These are phyloP conservation scores for Stephanodiscus triporus DNA, from an alignment of 108 stramenopile genomes.

Conservation along the genomic window DNA sequence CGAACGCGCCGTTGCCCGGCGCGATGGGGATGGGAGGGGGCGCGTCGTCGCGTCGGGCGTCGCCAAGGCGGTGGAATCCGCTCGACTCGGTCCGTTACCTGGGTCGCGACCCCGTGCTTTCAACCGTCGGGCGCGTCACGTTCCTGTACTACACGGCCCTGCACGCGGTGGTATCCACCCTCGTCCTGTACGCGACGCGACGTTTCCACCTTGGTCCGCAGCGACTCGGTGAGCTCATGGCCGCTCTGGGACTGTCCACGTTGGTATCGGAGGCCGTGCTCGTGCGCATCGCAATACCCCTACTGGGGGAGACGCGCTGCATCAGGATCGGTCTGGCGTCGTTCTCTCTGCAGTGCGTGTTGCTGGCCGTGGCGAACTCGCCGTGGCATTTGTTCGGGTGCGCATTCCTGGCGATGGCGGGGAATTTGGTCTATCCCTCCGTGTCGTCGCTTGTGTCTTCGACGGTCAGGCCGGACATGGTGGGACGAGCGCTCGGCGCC, in stretches of 20 bases:
- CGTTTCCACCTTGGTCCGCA: constrained; percentile 81
- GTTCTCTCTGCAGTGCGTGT: constrained; percentile 88
- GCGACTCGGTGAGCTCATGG: constrained; percentile 91
- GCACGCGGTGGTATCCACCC: constrained; percentile 93
- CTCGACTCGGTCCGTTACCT: constrained; percentile 64
- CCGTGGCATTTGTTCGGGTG: constrained; percentile 86
- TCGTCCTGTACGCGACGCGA: constrained; percentile 84
- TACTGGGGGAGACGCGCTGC: constrained; percentile 76
- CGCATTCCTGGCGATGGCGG: constrained; percentile 76
- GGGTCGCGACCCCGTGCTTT: constrained; percentile 75
- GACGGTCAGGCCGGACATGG: constrained; percentile 75
- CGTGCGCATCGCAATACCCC: constrained; percentile 84
- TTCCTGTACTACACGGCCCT: constrained; percentile 94
- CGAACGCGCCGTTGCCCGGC: constrained; percentile 34
- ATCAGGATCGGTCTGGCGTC: constrained; percentile 87
- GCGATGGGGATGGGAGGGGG: constrained; percentile 16
- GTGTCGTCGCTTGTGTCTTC: constrained; percentile 86
- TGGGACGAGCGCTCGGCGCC: constrained; percentile 94
- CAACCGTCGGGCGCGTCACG: constrained; percentile 79
- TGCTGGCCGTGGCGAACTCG: constrained; percentile 78
- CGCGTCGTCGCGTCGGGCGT: constrained; percentile 34
- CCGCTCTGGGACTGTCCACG: constrained; percentile 89
- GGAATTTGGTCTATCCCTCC: constrained; percentile 94
- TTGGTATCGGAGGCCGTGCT: constrained; percentile 94
- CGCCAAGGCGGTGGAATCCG: constrained; percentile 64